These are phyloP conservation scores for Globisporangium megalacanthum DNA, from an alignment of 352 stramenopile species.

Conservation along the genomic window DNA sequence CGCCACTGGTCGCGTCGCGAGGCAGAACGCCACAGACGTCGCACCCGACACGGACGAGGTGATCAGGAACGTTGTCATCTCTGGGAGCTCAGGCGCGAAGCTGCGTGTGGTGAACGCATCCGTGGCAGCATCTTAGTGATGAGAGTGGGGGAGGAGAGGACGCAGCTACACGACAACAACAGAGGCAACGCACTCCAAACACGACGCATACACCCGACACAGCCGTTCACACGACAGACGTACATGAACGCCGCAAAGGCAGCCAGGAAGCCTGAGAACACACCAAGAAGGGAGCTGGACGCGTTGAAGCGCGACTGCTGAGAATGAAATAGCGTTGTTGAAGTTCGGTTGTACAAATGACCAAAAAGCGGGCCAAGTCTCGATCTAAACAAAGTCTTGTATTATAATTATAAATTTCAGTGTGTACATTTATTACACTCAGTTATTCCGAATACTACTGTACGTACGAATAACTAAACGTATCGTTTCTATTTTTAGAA, in stretches of 20 bases:
- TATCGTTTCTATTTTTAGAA: too few species aligned
- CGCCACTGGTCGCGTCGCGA: slow-evolving; percentile 31
- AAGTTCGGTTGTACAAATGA: too few species aligned
- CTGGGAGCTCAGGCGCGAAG: slow-evolving; percentile 42
- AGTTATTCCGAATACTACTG: too few species aligned
- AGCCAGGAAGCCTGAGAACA: slow-evolving; percentile 46
- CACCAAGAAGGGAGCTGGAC: slow-evolving; percentile 45
- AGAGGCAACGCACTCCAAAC: slow-evolving; percentile 4
- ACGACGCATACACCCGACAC: neutral
- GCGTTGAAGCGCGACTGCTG: slow-evolving; percentile 73
- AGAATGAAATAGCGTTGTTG: too few species aligned
- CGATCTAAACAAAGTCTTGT: too few species aligned
- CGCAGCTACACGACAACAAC: neutral
- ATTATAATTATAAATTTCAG: too few species aligned
- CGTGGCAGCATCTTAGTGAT: too few species aligned
- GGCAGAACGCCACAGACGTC: slow-evolving; percentile 34
- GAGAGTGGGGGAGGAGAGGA: too few species aligned
- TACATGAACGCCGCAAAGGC: slow-evolving; percentile 67
- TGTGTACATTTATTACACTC: too few species aligned
- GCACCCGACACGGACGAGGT: slow-evolving; percentile 50
- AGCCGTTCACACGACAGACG: slow-evolving; percentile 9
- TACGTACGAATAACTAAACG: too few species aligned
- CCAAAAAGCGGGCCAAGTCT: too few species aligned
- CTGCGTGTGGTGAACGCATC: slow-evolving; percentile 13
- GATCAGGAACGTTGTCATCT: slow-evolving; percentile 51